Base-by-base conservation (phyloP, 164 flowering plant species). In the Vitis amurensis region DNA sequence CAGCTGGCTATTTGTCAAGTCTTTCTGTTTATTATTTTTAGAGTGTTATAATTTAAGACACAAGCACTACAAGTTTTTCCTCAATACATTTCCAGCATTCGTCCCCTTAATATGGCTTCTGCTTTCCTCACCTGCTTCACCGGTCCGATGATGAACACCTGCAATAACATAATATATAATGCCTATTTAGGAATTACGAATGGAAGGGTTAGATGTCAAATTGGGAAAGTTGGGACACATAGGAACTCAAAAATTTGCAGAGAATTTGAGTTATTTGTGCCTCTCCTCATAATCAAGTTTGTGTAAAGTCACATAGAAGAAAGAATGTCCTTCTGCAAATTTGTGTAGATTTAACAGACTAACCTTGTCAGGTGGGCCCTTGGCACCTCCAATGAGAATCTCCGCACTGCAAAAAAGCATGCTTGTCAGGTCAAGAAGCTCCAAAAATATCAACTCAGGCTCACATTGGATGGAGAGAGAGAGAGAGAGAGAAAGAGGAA, bases 351-450 rank as follows among this genome's bases (percentile, higher is more conserved):
- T n/a, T 50, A 13, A 13, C 7, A 49, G 49, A 80, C 88, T 68
- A 65, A 93, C 99, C 97, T 95, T 95, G 83, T 95, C 97, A 15
- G 91, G 92, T 53, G 99, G 99, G 55, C 99, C 99, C 73, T 87
- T 93, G 1, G 83, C 69, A 56, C 96, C 98, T 72, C 99, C 99
- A 67, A 88, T 78, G 66, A 90, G 72, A 76, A 95, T 91, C 80
- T 93, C 97, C 64, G 97, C 97, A 73, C 99, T 95, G 90, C 78
- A 84, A 68, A 77, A 71, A 61, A 16, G n/a, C 16, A 59, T 16
- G 9, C n/a, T 50, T 6, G 27, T 48, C 8, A 14, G 14, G 49
- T 23, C 17, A 67, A 63, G 31, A 63, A 53, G 64, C 44, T 37
- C 7, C 44, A 37, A 37, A 37, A 37, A 2, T 37, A 37, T 37